phyloP scores from a whole-genome alignment of 345 rosid species.

The Luvunga scandens region DNA sequence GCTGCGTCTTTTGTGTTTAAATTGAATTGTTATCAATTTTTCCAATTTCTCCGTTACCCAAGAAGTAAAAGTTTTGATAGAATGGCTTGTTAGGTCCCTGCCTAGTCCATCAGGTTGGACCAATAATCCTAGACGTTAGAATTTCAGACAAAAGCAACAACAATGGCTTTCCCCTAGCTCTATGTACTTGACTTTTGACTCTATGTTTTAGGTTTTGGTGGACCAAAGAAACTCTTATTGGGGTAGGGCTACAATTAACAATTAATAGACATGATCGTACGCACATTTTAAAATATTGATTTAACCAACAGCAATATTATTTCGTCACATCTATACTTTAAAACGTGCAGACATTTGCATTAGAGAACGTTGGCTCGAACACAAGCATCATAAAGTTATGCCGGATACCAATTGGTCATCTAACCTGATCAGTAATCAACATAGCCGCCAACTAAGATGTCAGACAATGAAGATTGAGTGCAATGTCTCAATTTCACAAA shows the following conservation, averaged over 20 bases:
- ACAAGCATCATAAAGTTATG: neutral
- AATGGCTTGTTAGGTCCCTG: neutral
- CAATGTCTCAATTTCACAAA: neutral
- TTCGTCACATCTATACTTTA: neutral
- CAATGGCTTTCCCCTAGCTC: neutral
- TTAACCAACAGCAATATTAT: too few species aligned
- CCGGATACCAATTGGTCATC: neutral
- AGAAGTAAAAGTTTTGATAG: neutral
- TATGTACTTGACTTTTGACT: neutral
- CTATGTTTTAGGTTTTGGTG: neutral
- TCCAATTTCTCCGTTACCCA: neutral
- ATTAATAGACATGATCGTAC: neutral
- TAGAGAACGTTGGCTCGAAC: neutral
- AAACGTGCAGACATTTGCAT: too few species aligned
- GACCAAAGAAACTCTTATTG: neutral
- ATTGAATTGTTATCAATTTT: too few species aligned
- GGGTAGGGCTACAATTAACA: neutral
- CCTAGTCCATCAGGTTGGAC: neutral
- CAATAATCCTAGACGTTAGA: neutral
- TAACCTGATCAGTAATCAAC: neutral
- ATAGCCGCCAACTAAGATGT: neutral
- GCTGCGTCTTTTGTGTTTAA: neutral
- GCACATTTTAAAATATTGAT: neutral
- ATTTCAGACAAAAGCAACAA: neutral
- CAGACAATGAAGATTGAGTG: neutral